Evolutionary conservation across 2,329 filamentous ascomycete genomes (phyloP).

Genomic region (Neonectria magnoliae): DNA sequence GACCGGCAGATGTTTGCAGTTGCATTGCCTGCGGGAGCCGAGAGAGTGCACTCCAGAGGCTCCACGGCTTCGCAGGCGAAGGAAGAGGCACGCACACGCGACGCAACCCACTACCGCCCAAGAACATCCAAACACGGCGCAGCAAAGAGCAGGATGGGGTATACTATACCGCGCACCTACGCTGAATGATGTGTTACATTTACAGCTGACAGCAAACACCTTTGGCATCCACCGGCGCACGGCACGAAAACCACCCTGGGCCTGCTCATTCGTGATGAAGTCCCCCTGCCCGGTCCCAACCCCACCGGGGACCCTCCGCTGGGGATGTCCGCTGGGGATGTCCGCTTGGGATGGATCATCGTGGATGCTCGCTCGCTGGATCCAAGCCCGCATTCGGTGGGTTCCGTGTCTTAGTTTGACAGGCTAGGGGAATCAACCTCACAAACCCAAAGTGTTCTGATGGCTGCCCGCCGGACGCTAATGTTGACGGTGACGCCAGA

Average conservation of each 20-base stretch:
- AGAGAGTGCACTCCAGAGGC: background rate
- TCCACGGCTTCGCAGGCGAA: background rate
- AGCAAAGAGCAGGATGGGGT: background rate
- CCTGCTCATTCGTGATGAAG: conserved; percentile 9
- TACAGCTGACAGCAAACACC: background rate
- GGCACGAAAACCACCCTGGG: conserved; percentile 22
- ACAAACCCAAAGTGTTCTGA: conserved; percentile 29
- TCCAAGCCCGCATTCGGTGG: conserved; percentile 9
- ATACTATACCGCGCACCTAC: background rate
- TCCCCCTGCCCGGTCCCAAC: background rate
- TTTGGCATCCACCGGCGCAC: conserved; percentile 18
- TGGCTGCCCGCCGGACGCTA: conserved; percentile 6
- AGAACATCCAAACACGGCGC: conserved; percentile 4
- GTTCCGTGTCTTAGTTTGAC: conserved; percentile 15
- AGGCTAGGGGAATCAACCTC: conserved; percentile 22
- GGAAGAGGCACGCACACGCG: conserved; percentile 2
- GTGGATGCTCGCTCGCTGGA: conserved; percentile 2
- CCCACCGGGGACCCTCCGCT: background rate
- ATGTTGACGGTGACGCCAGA: conserved; percentile 21
- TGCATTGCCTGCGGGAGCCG: conserved; percentile 10
- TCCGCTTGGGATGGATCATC: no score
- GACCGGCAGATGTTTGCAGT: conserved; percentile 33
- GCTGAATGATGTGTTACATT: background rate
- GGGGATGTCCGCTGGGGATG: background rate
- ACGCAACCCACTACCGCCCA: conserved; percentile 2